These are phyloP conservation scores for Rhodotorula toruloides DNA, from an alignment of 768 basidiomycete species.

Conservation along the genomic window DNA sequence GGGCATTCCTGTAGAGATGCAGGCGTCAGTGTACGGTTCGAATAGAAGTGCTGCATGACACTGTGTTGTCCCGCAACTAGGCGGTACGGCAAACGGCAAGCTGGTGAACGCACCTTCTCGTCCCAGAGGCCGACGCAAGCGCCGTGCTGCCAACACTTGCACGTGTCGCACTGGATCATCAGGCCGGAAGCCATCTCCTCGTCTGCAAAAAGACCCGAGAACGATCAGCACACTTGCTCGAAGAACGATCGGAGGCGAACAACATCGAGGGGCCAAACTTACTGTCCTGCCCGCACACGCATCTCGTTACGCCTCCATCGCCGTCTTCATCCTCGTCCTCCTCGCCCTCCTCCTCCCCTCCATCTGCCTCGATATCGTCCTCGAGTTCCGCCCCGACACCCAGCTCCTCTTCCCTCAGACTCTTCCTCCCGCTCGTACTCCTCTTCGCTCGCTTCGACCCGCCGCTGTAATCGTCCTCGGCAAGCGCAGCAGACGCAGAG, in stretches of 20 bases:
- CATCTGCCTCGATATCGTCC: background rate
- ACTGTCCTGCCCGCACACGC: constrained; percentile 81
- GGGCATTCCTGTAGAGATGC: constrained; percentile 51
- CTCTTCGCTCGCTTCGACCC: constrained; percentile 15
- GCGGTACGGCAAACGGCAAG: constrained; percentile 51
- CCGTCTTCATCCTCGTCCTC: constrained; percentile 54
- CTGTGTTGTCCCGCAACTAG: no score
- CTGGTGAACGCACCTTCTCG: constrained; percentile 55
- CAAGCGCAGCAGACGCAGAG: constrained; percentile 1
- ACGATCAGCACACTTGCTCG: constrained; percentile 38
- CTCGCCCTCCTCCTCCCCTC: background rate
- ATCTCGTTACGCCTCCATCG: constrained; percentile 64
- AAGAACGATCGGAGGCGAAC: constrained; percentile 17
- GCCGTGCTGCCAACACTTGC: constrained; percentile 98
- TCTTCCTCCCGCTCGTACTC: constrained; percentile 16
- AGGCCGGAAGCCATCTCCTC: constrained; percentile 61
- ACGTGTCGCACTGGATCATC: constrained; percentile 96
- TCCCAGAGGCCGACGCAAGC: constrained; percentile 79
- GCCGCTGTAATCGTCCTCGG: background rate
- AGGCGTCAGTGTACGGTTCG: background rate
- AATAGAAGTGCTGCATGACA: no score
- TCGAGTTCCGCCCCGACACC: constrained; percentile 21
- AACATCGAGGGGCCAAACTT: constrained; percentile 46
- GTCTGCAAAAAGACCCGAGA: constrained; percentile 48
- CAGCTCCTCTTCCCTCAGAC: constrained; percentile 27